Evolutionary conservation across 2,329 filamentous ascomycete genomes (phyloP).

Genomic region (Emmonsia crescens): DNA sequence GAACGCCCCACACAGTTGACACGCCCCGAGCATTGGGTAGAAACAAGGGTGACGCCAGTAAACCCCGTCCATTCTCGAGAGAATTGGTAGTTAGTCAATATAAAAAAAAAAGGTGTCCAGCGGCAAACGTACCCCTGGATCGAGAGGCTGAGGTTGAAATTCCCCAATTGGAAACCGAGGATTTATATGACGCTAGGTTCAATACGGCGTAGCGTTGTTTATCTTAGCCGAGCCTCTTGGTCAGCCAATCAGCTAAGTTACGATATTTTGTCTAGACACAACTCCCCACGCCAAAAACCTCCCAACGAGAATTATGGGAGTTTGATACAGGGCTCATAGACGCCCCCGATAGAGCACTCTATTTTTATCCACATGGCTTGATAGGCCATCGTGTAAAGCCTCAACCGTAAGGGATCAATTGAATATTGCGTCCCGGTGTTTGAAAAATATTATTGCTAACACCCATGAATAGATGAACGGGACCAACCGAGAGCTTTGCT

Average conservation of each 20-base stretch:
- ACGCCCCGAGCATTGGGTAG: too few species aligned
- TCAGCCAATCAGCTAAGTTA: not conserved
- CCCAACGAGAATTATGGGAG: not conserved
- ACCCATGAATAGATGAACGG: not conserved
- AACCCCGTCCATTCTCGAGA: not conserved
- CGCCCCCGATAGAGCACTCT: not conserved
- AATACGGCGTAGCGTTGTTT: not conserved
- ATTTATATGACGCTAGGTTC: not conserved
- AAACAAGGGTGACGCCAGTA: not conserved
- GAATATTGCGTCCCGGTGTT: not conserved
- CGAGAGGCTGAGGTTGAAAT: not conserved
- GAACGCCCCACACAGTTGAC: not conserved
- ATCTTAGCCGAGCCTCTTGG: not conserved
- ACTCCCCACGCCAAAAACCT: not conserved
- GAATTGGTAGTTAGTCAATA: not conserved
- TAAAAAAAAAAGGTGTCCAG: not conserved
- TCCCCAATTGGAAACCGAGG: not conserved
- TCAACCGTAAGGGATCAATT: not conserved
- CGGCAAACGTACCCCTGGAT: not conserved
- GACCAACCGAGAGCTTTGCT: not conserved
- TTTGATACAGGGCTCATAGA: not conserved
- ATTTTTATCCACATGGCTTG: not conserved
- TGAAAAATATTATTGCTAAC: not conserved
- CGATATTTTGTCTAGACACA: not conserved
- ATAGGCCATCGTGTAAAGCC: not conserved